phyloP scores from a whole-genome alignment of 345 rosid species.

The Dimocarpus longan region DNA sequence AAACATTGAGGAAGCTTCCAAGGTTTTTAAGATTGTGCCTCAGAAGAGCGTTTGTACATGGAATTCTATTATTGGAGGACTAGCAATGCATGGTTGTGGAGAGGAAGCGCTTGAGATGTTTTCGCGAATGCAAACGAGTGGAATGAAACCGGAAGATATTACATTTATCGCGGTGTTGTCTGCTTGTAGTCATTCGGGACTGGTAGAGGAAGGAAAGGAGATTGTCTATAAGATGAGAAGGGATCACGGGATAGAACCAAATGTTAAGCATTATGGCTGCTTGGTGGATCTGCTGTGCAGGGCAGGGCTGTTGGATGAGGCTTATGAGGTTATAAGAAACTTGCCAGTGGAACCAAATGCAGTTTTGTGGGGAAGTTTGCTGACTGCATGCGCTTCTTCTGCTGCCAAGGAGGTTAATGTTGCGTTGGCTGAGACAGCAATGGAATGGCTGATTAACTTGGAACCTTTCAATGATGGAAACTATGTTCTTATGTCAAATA shows the following conservation, averaged over 20 bases:
- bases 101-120: slow-evolving; percentile 28
- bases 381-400: slow-evolving; percentile 40
- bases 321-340: slow-evolving; percentile 37
- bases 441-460: slow-evolving; percentile 33
- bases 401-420: slow-evolving; percentile 13
- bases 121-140: slow-evolving; percentile 22
- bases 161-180: slow-evolving; percentile 29
- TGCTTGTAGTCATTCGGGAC: slow-evolving; percentile 30
- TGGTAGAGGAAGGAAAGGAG: slow-evolving; percentile 32
- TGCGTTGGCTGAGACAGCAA: slow-evolving; percentile 41
- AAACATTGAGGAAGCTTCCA: slow-evolving; percentile 20
- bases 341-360: slow-evolving; percentile 45
- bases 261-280: slow-evolving; percentile 51
- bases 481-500: slow-evolving; percentile 49
- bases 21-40: slow-evolving; percentile 21
- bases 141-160: slow-evolving; percentile 28
- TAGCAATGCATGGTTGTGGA: slow-evolving; percentile 34
- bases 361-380: slow-evolving; percentile 51
- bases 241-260: slow-evolving; percentile 30
- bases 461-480: slow-evolving; percentile 50
- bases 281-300: slow-evolving; percentile 52
- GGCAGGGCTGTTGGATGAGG: slow-evolving; percentile 41
- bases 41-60: slow-evolving; percentile 23
- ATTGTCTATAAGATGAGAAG: slow-evolving; percentile 22
- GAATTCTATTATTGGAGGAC: slow-evolving; percentile 33